Conservation (phyloP, 805 yeast genomes). For the Scheffersomyces stipitis region DNA sequence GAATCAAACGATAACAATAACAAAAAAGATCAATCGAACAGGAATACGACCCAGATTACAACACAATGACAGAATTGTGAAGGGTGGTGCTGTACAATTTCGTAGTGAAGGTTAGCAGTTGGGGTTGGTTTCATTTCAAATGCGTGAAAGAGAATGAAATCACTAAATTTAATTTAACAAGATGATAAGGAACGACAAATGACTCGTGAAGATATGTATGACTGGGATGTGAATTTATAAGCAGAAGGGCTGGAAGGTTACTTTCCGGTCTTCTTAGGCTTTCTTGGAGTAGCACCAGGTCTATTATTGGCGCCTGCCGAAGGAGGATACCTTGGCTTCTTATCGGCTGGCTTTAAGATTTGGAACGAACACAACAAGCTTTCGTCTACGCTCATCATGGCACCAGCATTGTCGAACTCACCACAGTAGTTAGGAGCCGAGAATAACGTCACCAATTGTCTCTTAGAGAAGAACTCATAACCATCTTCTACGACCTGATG, state of each 20-base stretch:
- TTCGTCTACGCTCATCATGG: conserved; percentile 99
- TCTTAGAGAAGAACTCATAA: conserved; percentile 92
- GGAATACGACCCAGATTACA: no score
- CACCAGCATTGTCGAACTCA: conserved; percentile 98
- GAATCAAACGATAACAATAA: no score
- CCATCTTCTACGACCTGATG: conserved; percentile 99
- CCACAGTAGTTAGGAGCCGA: conserved; percentile 99
- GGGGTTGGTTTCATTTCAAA: no score
- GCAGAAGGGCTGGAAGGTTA: conserved; percentile 15
- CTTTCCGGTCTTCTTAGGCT: conserved; percentile 51
- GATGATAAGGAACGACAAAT: background rate
- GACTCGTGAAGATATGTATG: background rate
- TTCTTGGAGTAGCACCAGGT: conserved; percentile 60
- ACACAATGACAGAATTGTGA: no score
- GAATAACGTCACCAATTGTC: conserved; percentile 93
- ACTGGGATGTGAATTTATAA: background rate
- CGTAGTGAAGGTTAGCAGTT: no score
- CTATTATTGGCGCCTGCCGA: conserved; percentile 43
- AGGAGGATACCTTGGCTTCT: conserved; percentile 71
- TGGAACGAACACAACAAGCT: conserved; percentile 93
- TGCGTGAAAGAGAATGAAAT: background rate
- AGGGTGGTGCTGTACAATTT: no score
- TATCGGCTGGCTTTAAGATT: conserved; percentile 96
- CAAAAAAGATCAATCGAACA: no score
- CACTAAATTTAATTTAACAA: background rate